Evolutionary conservation across 1,139 yeast species (phyloP).

Genomic region (Taphrina deformans): DNA sequence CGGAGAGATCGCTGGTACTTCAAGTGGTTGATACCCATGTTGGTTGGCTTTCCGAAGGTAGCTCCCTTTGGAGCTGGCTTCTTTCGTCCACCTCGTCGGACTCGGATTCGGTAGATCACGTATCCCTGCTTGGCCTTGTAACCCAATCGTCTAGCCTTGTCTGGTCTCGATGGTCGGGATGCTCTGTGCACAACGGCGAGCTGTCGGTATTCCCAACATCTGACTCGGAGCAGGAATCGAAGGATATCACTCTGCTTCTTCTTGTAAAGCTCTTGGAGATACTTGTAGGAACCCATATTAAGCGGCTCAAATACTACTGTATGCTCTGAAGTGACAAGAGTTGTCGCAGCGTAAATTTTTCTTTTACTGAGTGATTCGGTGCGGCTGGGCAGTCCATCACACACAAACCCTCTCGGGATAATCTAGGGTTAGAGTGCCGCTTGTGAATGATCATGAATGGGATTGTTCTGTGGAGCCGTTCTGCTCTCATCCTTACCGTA

Average conservation of each 20-base stretch:
- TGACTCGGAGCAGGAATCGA: conserved; percentile 74
- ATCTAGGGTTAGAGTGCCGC: conserved; percentile 6
- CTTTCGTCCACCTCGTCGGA: conserved; percentile 99
- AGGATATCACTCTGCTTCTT: conserved; percentile 99
- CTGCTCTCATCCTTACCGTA: too few relatives aligned
- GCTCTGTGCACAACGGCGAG: conserved; percentile 99
- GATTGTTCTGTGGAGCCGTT: background rate
- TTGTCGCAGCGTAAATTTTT: background rate
- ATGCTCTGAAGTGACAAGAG: background rate
- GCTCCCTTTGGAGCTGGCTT: conserved; percentile 99
- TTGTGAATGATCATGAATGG: too few relatives aligned
- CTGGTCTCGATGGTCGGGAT: conserved; percentile 98
- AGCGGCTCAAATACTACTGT: conserved; percentile 24
- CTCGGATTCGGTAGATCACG: conserved; percentile 97
- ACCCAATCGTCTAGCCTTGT: conserved; percentile 99
- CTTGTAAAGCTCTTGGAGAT: conserved; percentile 93
- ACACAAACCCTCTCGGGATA: background rate
- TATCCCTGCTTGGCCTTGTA: conserved; percentile 99
- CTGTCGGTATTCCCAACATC: conserved; percentile 99
- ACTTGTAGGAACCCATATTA: conserved; percentile 94
- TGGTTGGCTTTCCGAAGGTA: conserved; percentile 99
- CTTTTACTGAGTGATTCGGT: background rate
- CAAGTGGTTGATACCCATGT: conserved; percentile 99
- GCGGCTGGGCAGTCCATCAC: conserved; percentile 8
- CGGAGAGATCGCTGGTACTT: conserved; percentile 98